phyloP scores from a whole-genome alignment of 441 rosid species.

The Omphalea diandra region DNA sequence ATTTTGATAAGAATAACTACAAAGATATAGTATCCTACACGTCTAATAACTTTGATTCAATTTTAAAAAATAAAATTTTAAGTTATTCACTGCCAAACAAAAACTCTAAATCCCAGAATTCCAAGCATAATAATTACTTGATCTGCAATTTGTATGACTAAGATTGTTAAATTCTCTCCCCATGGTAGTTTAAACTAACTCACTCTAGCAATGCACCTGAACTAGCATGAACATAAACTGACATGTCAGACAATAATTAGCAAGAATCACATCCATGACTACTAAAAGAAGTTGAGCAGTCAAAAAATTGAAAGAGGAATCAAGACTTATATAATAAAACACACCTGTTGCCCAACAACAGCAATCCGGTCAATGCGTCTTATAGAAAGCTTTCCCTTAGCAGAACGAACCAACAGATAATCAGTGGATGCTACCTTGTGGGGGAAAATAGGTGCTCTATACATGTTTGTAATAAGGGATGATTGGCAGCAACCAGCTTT shows the following conservation, averaged over 20 bases:
- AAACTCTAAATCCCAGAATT: too few relatives aligned
- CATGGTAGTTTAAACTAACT: too few relatives aligned
- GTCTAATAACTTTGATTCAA: too few relatives aligned
- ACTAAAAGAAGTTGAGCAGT: too few relatives aligned
- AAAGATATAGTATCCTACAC: too few relatives aligned
- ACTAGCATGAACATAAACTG: neutral
- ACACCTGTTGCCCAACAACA: constrained; percentile 96
- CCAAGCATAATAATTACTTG: too few relatives aligned
- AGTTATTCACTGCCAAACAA: too few relatives aligned
- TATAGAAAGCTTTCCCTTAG: constrained; percentile 94
- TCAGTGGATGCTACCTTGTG: constrained; percentile 89
- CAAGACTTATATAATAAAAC: constrained; percentile 17
- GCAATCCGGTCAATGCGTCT: constrained; percentile 93
- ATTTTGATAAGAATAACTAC: too few relatives aligned
- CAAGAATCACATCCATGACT: neutral
- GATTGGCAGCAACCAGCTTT: constrained; percentile 81
- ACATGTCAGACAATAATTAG: neutral
- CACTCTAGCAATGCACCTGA: neutral
- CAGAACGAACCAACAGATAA: constrained; percentile 87
- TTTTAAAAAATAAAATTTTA: too few relatives aligned
- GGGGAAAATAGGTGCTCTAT: constrained; percentile 82
- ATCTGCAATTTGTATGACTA: too few relatives aligned
- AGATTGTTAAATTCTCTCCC: too few relatives aligned
- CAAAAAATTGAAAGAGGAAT: neutral
- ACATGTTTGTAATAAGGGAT: constrained; percentile 94